A percentile compares a stretch with the other conserved stretches of the same genome.
These are phyloP conservation scores for Bjerkandera adusta DNA, from an alignment of 1,284 basidiomycete species.

Conservation along the genomic window DNA sequence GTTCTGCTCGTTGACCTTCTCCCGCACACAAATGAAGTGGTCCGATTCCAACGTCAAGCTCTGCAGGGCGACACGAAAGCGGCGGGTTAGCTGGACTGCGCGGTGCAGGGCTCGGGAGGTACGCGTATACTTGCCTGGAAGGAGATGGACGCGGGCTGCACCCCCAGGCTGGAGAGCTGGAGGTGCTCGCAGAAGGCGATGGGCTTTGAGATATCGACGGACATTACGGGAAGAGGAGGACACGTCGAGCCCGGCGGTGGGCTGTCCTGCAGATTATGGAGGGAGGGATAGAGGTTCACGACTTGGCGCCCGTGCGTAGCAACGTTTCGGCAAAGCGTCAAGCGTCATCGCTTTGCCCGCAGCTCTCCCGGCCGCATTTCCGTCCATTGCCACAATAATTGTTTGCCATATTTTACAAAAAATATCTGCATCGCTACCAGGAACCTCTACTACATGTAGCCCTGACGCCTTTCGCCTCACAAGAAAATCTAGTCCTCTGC, in stretches of 20 bases:
- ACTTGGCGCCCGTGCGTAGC: no score
- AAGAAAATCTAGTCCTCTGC: conserved; percentile 61
- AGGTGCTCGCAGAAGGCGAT: conserved; percentile 85
- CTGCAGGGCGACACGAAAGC: conserved; percentile 32
- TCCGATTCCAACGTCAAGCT: conserved; percentile 95
- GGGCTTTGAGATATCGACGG: conserved; percentile 59
- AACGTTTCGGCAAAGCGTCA: no score
- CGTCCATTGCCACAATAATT: no score
- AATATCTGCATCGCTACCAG: no score
- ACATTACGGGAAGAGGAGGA: conserved; percentile 4
- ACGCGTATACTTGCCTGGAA: conserved; percentile 74
- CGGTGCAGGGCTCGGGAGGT: conserved; percentile 6
- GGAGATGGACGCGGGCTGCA: conserved; percentile 95
- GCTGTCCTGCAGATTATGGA: no score
- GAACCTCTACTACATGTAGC: no score
- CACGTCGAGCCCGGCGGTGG: conserved; percentile 16
- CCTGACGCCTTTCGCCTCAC: no score
- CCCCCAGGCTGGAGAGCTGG: conserved; percentile 93
- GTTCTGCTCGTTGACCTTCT: conserved; percentile 88
- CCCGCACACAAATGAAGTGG: conserved; percentile 93
- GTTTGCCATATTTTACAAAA: no score
- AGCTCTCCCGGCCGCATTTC: no score
- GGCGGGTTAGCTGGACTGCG: conserved; percentile 11
- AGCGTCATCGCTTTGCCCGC: no score
- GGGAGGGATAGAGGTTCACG: no score